A percentile compares a stretch with the other conserved stretches of the same genome.
These are phyloP conservation scores for Sordariomycetes sp. DNA, from an alignment of 2,329 filamentous ascomycete species.

Conservation along the genomic window DNA sequence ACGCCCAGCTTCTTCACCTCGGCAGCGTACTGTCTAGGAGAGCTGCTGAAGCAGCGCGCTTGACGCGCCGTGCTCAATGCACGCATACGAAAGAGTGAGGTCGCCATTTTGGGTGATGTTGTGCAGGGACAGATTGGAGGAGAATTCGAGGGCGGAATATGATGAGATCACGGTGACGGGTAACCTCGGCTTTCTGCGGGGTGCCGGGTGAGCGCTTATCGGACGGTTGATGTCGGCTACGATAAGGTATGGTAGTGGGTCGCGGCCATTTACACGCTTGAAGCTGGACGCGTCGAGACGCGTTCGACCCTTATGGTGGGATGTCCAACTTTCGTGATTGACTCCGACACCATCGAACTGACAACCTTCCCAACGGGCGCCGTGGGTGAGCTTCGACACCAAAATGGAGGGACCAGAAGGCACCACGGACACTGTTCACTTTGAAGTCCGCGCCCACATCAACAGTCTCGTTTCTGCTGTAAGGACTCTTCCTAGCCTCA, in stretches of 20 bases:
- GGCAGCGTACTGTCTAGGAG: slow-evolving; percentile 47
- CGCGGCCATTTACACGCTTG: slow-evolving; percentile 7
- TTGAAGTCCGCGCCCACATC: slow-evolving; percentile 86
- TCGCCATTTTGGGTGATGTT: slow-evolving; percentile 24
- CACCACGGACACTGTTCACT: slow-evolving; percentile 62
- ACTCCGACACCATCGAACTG: not conserved
- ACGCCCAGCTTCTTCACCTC: slow-evolving; percentile 86
- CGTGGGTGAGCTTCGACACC: slow-evolving; percentile 2
- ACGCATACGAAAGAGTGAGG: slow-evolving; percentile 26
- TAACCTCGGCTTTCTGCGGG: slow-evolving; percentile 31
- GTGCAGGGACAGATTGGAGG: slow-evolving; percentile 3
- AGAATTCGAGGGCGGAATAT: slow-evolving; percentile 3
- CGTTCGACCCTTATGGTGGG: slow-evolving; percentile 8
- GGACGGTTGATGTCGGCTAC: not conserved
- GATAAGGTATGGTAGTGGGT: slow-evolving; percentile 2
- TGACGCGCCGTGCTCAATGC: slow-evolving; percentile 25
- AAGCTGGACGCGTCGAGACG: slow-evolving; percentile 8
- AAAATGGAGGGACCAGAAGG: slow-evolving; percentile 46
- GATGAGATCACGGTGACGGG: slow-evolving; percentile 17
- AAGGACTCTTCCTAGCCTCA: too few species aligned
- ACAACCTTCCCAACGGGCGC: not conserved
- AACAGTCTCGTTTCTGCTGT: slow-evolving; percentile 91
- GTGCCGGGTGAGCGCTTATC: slow-evolving; percentile 4
- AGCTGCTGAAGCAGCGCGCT: slow-evolving; percentile 60
- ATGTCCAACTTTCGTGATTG: slow-evolving; percentile 1